Conservation (phyloP, 1,139 yeast species). For the Williopsis jadinii region DNA sequence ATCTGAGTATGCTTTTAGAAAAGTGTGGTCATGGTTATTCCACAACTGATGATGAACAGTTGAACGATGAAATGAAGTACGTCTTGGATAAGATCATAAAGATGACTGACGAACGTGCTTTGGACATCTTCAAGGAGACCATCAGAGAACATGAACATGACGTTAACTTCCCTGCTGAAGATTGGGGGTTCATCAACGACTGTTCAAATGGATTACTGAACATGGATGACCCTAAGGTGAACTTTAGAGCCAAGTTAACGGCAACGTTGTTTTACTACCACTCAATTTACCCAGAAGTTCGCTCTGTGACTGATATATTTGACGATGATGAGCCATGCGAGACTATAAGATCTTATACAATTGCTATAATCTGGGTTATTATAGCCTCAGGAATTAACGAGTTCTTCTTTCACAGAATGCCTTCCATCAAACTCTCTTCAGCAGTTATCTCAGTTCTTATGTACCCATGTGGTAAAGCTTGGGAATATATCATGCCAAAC, state of each 20-base stretch:
- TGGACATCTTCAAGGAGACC: too few species aligned
- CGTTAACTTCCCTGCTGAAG: slow-evolving; percentile 39
- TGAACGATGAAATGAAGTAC: too few species aligned
- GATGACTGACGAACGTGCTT: too few species aligned
- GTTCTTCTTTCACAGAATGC: slow-evolving; percentile 50
- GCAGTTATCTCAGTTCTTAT: slow-evolving; percentile 49
- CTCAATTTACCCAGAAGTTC: slow-evolving; percentile 60
- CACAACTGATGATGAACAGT: too few species aligned
- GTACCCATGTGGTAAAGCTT: slow-evolving; percentile 45
- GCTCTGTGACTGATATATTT: slow-evolving; percentile 46
- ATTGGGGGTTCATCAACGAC: slow-evolving; percentile 24
- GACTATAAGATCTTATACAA: slow-evolving; percentile 47
- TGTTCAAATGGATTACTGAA: slow-evolving; percentile 20
- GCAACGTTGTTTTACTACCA: slow-evolving; percentile 39
- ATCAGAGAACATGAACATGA: slow-evolving; percentile 36
- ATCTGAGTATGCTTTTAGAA: too few species aligned
- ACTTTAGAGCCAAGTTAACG: slow-evolving; percentile 23
- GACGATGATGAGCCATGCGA: slow-evolving; percentile 49
- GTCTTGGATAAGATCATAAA: too few species aligned
- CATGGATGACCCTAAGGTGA: slow-evolving; percentile 1
- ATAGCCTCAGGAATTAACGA: slow-evolving; percentile 51
- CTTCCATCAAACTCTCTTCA: slow-evolving; percentile 37
- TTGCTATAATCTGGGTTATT: slow-evolving; percentile 50
- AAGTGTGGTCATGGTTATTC: too few species aligned
- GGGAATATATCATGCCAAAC: slow-evolving; percentile 37